phyloP scores from a whole-genome alignment of 441 rosid species.

The Arabidopsis lyrata region DNA sequence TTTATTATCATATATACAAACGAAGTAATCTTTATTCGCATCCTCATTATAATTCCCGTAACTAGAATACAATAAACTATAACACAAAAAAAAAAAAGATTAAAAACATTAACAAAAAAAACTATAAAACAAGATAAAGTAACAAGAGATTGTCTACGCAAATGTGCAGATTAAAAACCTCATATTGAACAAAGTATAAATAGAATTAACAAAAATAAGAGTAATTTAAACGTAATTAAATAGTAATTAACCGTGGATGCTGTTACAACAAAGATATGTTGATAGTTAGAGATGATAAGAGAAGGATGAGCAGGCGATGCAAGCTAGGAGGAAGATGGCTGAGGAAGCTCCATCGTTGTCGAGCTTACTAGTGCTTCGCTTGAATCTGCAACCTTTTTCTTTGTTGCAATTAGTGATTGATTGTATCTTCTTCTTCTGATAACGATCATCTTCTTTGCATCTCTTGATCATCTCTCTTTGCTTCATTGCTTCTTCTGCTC shows the following conservation, averaged over 20 bases:
- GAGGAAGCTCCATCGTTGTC: constrained; percentile 88
- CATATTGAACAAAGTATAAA: constrained; percentile 18
- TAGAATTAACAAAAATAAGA: constrained; percentile 23
- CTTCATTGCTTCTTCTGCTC: constrained; percentile 62
- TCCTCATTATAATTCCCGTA: not conserved
- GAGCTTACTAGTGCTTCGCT: constrained; percentile 75
- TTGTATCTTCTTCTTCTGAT: constrained; percentile 48
- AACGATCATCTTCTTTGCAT: constrained; percentile 28
- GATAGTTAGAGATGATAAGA: constrained; percentile 21
- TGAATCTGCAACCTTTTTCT: constrained; percentile 72
- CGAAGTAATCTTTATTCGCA: not conserved
- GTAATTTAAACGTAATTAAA: not conserved
- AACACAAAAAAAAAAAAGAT: not conserved
- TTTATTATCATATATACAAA: not conserved
- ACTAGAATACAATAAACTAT: not conserved
- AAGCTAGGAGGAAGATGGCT: constrained; percentile 87
- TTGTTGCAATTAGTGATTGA: constrained; percentile 67
- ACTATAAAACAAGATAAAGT: not conserved
- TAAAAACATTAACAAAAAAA: not conserved
- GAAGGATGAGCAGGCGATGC: constrained; percentile 77
- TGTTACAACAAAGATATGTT: constrained; percentile 15
- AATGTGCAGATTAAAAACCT: not conserved
- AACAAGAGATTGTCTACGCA: not conserved
- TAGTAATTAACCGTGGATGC: constrained; percentile 1
- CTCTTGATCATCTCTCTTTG: constrained; percentile 46